These are phyloP conservation scores for Nicotiana undulata DNA, from an alignment of 257 asterid species.

Conservation along the genomic window DNA sequence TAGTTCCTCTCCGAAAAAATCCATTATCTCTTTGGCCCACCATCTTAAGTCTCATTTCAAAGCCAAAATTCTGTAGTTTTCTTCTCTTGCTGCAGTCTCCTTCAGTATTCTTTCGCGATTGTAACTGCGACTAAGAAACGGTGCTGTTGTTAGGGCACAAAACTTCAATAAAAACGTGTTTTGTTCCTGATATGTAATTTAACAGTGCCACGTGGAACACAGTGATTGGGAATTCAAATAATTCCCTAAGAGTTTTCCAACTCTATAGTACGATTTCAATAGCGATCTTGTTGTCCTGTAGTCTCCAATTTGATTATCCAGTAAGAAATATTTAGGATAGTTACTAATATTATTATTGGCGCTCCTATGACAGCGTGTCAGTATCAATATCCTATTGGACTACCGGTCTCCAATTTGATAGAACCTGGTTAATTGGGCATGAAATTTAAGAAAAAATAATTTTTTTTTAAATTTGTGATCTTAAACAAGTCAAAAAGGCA, in stretches of 20 bases:
- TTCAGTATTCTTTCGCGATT: background rate
- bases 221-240: background rate
- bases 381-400: background rate
- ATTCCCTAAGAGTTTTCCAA: background rate
- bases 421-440: no score
- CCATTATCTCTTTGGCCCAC: background rate
- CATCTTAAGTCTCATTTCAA: background rate
- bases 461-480: no score
- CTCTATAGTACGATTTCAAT: background rate
- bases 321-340: background rate
- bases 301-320: background rate
- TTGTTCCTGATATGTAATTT: background rate
- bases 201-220: background rate
- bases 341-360: background rate
- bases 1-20: background rate
- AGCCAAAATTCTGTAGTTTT: background rate
- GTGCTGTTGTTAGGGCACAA: conserved; percentile 9
- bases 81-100: background rate
- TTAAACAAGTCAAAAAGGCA: no score
- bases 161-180: conserved; percentile 9
- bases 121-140: background rate
- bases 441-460: no score
- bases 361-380: background rate
- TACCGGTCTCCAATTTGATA: no score
- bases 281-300: background rate